Conservation (phyloP, 2,329 filamentous ascomycete genomes). For the Diaporthe sp. region DNA sequence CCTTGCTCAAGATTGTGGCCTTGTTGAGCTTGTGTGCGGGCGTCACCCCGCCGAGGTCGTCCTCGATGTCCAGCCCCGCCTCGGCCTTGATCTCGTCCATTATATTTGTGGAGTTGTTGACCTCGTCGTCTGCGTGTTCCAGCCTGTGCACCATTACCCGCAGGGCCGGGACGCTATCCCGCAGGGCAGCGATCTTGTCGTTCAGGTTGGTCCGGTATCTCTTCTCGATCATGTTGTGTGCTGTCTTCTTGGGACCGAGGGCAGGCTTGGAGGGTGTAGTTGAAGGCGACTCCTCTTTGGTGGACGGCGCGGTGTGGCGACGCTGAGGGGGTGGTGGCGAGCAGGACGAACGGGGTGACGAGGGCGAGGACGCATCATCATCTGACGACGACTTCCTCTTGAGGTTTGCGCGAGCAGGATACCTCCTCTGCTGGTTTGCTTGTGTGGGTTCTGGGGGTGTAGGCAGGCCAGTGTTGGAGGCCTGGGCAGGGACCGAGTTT, state of each 20-base stretch:
- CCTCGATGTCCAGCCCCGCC: slow-evolving; percentile 59
- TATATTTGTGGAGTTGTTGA: slow-evolving; percentile 44
- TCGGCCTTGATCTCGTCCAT: slow-evolving; percentile 49
- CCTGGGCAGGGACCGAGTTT: slow-evolving; percentile 17
- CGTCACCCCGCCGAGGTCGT: slow-evolving; percentile 50
- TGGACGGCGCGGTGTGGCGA: slow-evolving; percentile 31
- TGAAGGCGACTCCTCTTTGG: slow-evolving; percentile 34
- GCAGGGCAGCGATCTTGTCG: slow-evolving; percentile 83
- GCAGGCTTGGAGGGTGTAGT: slow-evolving; percentile 31
- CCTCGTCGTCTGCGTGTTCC: slow-evolving; percentile 53
- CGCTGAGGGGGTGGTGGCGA: slow-evolving; percentile 43
- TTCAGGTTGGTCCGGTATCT: slow-evolving; percentile 87
- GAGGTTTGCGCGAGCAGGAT: slow-evolving; percentile 45
- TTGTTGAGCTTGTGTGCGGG: slow-evolving; percentile 60
- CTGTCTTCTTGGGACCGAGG: slow-evolving; percentile 76
- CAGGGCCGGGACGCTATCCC: slow-evolving; percentile 75
- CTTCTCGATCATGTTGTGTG: slow-evolving; percentile 90
- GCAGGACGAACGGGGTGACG: slow-evolving; percentile 43
- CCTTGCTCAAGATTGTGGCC: slow-evolving; percentile 58
- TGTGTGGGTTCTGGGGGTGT: slow-evolving; percentile 21
- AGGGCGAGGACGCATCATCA: slow-evolving; percentile 42
- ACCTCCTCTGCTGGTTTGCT: slow-evolving; percentile 35
- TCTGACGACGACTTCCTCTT: slow-evolving; percentile 52
- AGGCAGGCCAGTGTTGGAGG: slow-evolving; percentile 23
- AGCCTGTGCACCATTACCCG: slow-evolving; percentile 59